Conservation (phyloP, 2,329 filamentous ascomycete genomes). For the Tolypocladium tundrense region DNA sequence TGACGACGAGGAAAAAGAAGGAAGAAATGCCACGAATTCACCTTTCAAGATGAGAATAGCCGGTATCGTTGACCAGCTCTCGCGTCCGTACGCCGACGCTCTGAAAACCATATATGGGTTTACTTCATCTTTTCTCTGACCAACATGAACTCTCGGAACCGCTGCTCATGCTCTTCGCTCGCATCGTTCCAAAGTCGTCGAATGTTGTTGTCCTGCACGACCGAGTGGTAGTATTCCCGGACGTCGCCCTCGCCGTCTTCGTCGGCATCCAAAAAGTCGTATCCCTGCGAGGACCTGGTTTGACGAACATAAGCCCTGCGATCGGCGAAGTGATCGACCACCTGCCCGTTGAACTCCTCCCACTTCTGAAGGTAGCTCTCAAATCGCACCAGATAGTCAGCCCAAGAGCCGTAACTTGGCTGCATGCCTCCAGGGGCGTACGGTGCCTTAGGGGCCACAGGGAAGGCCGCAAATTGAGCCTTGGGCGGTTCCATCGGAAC, state of each 20-base stretch:
- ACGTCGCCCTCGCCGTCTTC: conserved; percentile 35
- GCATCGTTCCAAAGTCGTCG: conserved; percentile 50
- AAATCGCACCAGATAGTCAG: conserved; percentile 43
- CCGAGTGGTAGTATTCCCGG: conserved; percentile 46
- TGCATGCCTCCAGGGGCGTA: conserved; percentile 34
- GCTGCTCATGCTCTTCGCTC: conserved; percentile 48
- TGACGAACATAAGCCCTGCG: conserved; percentile 34
- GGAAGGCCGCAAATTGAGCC: conserved; percentile 31
- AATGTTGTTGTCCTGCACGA: conserved; percentile 55
- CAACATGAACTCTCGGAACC: conserved; percentile 47
- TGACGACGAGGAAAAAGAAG: background rate
- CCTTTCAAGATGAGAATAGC: background rate
- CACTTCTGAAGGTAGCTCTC: conserved; percentile 41
- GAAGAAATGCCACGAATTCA: background rate
- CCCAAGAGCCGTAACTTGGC: conserved; percentile 32
- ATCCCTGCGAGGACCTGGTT: conserved; percentile 30
- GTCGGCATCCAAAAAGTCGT: conserved; percentile 31
- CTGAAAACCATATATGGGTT: background rate
- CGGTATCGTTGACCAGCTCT: background rate
- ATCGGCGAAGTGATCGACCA: conserved; percentile 45
- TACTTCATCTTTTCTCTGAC: conserved; percentile 33
- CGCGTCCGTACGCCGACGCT: background rate
- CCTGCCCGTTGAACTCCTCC: conserved; percentile 36
- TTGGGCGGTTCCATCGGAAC: conserved; percentile 25
- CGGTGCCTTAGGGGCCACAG: conserved; percentile 38